These are phyloP conservation scores for Rhodocollybia butyracea DNA, from an alignment of 768 basidiomycete genomes.

Conservation along the genomic window DNA sequence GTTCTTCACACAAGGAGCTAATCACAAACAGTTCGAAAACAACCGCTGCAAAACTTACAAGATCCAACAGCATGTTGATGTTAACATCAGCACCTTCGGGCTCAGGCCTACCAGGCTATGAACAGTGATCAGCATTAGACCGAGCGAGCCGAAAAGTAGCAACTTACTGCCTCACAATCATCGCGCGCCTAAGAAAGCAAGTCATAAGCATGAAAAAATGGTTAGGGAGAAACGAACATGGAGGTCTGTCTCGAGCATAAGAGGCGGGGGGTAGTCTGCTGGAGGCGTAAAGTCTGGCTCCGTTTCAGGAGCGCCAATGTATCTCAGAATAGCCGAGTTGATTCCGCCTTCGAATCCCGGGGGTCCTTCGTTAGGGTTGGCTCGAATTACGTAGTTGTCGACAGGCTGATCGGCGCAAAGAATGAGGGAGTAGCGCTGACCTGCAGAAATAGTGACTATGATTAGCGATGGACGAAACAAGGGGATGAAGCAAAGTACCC, in stretches of 20 bases:
- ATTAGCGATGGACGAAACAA: neutral
- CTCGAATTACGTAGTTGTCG: conserved; percentile 33
- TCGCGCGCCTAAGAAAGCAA: conserved; percentile 8
- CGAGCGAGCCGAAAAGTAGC: conserved; percentile 12
- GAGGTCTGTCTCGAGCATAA: conserved; percentile 15
- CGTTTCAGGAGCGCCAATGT: conserved; percentile 16
- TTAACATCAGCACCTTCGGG: conserved; percentile 15
- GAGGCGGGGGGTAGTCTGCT: neutral
- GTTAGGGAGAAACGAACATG: conserved; percentile 7
- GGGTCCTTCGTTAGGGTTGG: conserved; percentile 13
- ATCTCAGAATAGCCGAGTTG: conserved; percentile 38
- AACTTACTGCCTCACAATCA: conserved; percentile 10
- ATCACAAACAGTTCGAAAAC: conserved; percentile 12
- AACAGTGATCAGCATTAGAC: conserved; percentile 20
- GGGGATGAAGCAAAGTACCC: neutral
- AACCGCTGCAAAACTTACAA: conserved; percentile 3
- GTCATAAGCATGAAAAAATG: neutral
- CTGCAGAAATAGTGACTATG: conserved; percentile 8
- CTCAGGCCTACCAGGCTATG: conserved; percentile 16
- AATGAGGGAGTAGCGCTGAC: conserved; percentile 15
- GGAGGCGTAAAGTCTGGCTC: conserved; percentile 8
- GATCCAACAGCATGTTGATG: conserved; percentile 10
- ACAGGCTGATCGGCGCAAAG: conserved; percentile 22
- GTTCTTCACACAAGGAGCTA: conserved; percentile 11
- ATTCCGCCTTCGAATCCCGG: conserved; percentile 15